Evolutionary conservation across 306 rosid species (phyloP), one percentile per base, ranked within the genome.

Genomic region (Vigna unguiculata): DNA sequence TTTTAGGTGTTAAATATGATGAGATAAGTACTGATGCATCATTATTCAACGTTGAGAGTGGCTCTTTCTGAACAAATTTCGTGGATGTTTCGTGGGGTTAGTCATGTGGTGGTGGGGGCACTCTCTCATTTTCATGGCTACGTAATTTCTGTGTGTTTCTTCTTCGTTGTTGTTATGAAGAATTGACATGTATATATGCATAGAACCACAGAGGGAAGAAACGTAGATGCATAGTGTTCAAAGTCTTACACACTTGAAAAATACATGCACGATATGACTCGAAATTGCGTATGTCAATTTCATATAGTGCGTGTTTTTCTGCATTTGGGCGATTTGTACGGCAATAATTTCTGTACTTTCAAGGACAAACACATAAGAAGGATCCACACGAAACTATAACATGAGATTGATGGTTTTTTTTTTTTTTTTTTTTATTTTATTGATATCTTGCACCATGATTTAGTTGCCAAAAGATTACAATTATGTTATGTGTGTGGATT

Each of bases 281-380:
- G 21, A 16, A 16, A 28, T 47, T 69, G 12, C 5, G n/a, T 28
- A 28, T 28, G 74, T 69, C 59, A 47, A 38, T 69, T 69, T 69
- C 74, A 16, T 4, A 30, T 0, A 30, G 6, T 49, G 19, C 28
- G 49, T 69, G 17, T 10, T 41, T 48, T 48, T 49, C 74, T 17
- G 30, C 17, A 1, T 64, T 63, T 19, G 32, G n/a, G 17, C 16
- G 11, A 64, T 64, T 38, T 20, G 51, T 40, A 64, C 49, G 71
- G 28, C 1, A 16, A 20, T 19, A 19, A 25, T 57, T 13, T 7
- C n/a, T 63, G 71, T 64, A 64, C 71, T 40, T 40, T 40, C 71
- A 38, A 64, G 71, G 71, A 64, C 52, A 63, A 1, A 60, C 34
- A 36, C 46, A 61, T 32, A 30, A 15, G 3, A 36, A 57, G 36